These are phyloP conservation scores for Didymosphaeria variabile DNA, from an alignment of 2,329 filamentous ascomycete species.

Conservation along the genomic window DNA sequence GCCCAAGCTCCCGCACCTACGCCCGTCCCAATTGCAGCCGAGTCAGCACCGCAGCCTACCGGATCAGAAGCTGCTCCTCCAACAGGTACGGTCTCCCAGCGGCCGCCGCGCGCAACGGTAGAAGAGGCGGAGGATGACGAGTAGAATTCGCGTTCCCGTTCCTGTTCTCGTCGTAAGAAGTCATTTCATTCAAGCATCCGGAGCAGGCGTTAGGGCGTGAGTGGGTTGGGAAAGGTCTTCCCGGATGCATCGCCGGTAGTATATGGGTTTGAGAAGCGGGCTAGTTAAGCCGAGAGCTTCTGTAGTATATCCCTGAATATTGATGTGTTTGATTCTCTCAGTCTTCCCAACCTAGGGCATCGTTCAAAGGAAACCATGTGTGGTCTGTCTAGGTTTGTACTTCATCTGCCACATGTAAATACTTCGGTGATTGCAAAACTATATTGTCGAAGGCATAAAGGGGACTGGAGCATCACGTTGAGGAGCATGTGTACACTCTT, in stretches of 20 bases:
- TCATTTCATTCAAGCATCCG: slow-evolving; percentile 8
- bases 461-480: no score
- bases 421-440: no score
- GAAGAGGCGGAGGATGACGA: slow-evolving; percentile 51
- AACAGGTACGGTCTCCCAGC: slow-evolving; percentile 36
- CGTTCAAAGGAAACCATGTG: no score
- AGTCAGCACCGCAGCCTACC: slow-evolving; percentile 39
- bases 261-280: background rate
- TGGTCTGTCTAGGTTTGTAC: no score
- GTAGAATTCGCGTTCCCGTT: slow-evolving; percentile 17
- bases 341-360: background rate
- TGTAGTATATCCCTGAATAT: slow-evolving; percentile 8
- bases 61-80: slow-evolving; percentile 33
- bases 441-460: no score
- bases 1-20: slow-evolving; percentile 37
- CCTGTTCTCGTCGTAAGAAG: background rate
- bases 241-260: background rate
- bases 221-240: background rate
- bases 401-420: no score
- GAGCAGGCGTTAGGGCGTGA: background rate
- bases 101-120: slow-evolving; percentile 44
- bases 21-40: slow-evolving; percentile 26
- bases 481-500: no score
- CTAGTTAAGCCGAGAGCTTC: background rate
- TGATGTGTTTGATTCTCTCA: background rate